Conservation (phyloP, 2,329 filamentous ascomycete species). For the Cladobotryum protrusum region DNA sequence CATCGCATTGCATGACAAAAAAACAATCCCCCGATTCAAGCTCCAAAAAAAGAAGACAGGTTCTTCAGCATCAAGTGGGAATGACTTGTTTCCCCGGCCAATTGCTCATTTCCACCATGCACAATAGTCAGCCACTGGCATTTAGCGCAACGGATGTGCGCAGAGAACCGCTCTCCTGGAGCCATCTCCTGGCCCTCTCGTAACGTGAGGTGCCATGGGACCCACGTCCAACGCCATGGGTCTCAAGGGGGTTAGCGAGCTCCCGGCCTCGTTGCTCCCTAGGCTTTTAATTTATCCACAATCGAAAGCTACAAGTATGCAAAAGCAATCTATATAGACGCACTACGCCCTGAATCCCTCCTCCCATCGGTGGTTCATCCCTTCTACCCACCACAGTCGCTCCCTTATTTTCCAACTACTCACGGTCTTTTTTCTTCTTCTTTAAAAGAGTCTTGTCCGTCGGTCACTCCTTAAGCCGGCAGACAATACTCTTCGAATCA, state of each 20-base stretch:
- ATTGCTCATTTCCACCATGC: slow-evolving; percentile 10
- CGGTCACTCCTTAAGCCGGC: slow-evolving; percentile 12
- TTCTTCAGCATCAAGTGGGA: no score
- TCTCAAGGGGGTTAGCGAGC: neutral
- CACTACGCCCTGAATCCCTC: slow-evolving; percentile 9
- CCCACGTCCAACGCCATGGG: neutral
- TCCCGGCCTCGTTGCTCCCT: neutral
- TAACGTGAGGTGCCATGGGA: no score
- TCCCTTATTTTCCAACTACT: slow-evolving; percentile 10
- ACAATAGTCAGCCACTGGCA: neutral
- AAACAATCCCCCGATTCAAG: neutral
- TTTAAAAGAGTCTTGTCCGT: slow-evolving; percentile 4
- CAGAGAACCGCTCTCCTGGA: no score
- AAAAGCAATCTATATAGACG: slow-evolving; percentile 1
- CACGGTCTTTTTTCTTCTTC: neutral
- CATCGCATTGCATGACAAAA: no score
- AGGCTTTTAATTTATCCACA: neutral
- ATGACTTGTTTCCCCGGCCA: neutral
- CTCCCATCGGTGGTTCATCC: slow-evolving; percentile 2
- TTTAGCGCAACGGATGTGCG: no score
- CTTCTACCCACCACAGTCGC: slow-evolving; percentile 7
- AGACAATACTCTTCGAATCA: neutral
- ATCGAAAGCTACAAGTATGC: no score
- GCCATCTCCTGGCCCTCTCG: no score
- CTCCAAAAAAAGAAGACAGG: neutral